These are phyloP conservation scores for Parathielavia appendiculata DNA, from an alignment of 495 filamentous ascomycete species.

Conservation along the genomic window DNA sequence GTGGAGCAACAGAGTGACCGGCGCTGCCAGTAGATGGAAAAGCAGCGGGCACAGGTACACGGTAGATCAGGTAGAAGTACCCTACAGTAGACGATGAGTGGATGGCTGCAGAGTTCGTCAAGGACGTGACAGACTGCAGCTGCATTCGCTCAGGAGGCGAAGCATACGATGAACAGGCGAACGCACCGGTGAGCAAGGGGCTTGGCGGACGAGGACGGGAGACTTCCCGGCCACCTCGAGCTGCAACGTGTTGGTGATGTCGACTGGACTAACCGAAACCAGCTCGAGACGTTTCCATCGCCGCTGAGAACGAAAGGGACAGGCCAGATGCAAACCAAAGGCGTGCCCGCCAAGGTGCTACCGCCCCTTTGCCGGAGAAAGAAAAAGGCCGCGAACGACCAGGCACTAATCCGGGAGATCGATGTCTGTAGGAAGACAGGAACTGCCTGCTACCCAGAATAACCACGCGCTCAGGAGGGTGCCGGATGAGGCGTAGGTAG, in stretches of 20 bases:
- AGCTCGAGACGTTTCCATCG: background rate
- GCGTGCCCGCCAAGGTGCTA: background rate
- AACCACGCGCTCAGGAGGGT: background rate
- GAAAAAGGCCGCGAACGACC: background rate
- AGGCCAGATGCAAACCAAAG: no score
- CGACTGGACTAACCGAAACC: background rate
- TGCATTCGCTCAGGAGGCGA: background rate
- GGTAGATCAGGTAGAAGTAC: background rate
- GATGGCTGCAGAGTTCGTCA: background rate
- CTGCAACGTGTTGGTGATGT: conserved; percentile 6
- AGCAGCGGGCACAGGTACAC: background rate
- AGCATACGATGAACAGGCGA: conserved; percentile 4
- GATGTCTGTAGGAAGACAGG: background rate
- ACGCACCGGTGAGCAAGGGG: background rate
- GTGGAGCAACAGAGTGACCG: background rate
- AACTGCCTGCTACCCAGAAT: background rate
- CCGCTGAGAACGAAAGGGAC: background rate
- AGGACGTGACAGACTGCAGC: conserved; percentile 10
- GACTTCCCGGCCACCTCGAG: background rate
- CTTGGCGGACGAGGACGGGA: conserved; percentile 4
- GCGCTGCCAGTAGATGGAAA: conserved; percentile 4
- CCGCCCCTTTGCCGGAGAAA: background rate
- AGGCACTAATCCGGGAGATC: no score
- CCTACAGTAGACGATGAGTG: background rate
- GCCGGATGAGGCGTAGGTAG: background rate